Base-by-base conservation (phyloP, 176 grass and related monocot genomes). In the Eragrostis nindensis region DNA sequence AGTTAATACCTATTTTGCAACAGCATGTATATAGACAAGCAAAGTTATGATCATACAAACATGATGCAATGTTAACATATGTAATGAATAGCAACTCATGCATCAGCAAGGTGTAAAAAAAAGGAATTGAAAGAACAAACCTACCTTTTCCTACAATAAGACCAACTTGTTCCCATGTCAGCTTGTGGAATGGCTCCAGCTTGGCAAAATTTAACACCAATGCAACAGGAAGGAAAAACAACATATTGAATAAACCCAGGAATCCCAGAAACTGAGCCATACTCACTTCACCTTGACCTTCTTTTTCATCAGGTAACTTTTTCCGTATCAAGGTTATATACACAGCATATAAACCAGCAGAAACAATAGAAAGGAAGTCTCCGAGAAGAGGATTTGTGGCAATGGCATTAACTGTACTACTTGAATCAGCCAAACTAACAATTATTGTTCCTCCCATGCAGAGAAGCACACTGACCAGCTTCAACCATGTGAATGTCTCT, bases 251-350 rank as follows among this genome's bases (percentile, higher is more conserved):
- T 46, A 93, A 57, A 29, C 93, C 96, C 53, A 99, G 66, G 65
- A 91, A 99, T 76, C 96, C 96, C 73, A 99, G 92, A 76, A 99
- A 95, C 71, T 99, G 96, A 70, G 96, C 96, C 61, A 92, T 99
- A 64, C 92, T 99, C 64, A 90, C 96, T 89, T 99, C 44, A 14
- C 90, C 96, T 90, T 98, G 84, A 70, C 95, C 95, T 79, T 98
- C 89, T 80, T 92, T 90, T 67, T 98, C 95, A 84, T 98, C 88
- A 61, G 96, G 96, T 27, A 99, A 75, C 36, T 90, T 99, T 85
- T 90, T 95, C 17, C 96, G 84, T 74, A 99, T 95, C 78, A 99
- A 80, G 79, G 96, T 99, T 48, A 99, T 91, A 73, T 99, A 99
- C 13, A 95, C 86, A 39, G 96, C 86, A 61, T 99, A 99, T 60